phyloP scores from a whole-genome alignment of 2,329 filamentous ascomycete species.

The Xylariomycetidae sp. region DNA sequence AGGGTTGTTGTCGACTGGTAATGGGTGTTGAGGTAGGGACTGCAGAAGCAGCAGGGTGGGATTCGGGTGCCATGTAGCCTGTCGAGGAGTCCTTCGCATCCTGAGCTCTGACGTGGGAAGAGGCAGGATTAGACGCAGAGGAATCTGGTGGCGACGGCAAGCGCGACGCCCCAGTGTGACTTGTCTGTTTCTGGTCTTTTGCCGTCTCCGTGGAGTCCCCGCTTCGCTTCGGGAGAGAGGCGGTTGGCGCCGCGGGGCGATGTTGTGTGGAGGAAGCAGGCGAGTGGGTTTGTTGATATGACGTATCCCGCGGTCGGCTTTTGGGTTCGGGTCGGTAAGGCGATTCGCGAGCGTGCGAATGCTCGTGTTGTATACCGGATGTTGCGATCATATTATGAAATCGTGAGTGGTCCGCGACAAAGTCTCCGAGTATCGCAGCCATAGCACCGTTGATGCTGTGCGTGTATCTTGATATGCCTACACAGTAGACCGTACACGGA shows the following conservation, averaged over 20 bases:
- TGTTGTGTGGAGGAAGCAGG: conserved; percentile 16
- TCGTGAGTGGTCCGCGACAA: conserved; percentile 64
- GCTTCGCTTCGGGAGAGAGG: conserved; percentile 23
- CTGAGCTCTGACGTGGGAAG: conserved; percentile 31
- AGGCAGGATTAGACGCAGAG: conserved; percentile 39
- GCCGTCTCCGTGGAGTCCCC: conserved; percentile 22
- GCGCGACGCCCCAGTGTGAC: conserved; percentile 37
- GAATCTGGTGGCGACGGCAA: conserved; percentile 51
- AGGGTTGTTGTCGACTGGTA: conserved; percentile 23
- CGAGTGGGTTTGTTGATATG: conserved; percentile 18
- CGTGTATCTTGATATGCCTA: too few species aligned
- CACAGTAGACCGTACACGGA: too few species aligned
- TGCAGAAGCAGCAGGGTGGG: conserved; percentile 21
- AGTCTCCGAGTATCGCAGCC: conserved; percentile 64
- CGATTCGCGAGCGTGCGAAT: conserved; percentile 40
- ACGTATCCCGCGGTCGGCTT: conserved; percentile 25
- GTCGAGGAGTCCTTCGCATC: conserved; percentile 32
- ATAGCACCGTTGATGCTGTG: conserved; percentile 45
- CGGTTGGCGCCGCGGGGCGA: conserved; percentile 15
- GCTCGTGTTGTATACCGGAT: conserved; percentile 39
- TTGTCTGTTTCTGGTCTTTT: conserved; percentile 17
- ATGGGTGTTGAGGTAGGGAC: conserved; percentile 17
- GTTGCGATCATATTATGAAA: conserved; percentile 64
- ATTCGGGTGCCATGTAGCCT: conserved; percentile 44
- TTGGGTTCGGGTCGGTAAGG: conserved; percentile 32